Base-by-base conservation (phyloP, 345 rosid species). In the Populus ilicifolia region DNA sequence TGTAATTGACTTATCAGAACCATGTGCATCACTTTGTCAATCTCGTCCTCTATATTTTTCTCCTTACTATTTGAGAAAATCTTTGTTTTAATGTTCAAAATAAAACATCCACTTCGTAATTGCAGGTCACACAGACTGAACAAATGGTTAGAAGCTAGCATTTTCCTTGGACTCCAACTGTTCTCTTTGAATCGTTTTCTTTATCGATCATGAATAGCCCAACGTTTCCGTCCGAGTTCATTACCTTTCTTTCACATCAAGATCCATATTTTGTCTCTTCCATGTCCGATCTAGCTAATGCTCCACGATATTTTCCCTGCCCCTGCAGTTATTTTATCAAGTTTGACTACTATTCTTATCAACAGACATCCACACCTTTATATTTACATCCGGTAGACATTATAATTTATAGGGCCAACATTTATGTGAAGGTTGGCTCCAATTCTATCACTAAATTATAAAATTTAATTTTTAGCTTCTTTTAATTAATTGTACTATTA, bases 151-250 rank as follows among this genome's bases (percentile, higher is more conserved):
- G 43, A 59, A 72, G 52, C 50, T 33, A 33, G 12, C 13, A 62
- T 74, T 41, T 74, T 54, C 76, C 70, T 71, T 59, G 48, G 52
- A 56, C 73, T 14, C 10, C 20, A 61, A 68, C 18, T 75, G 79
- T 73, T 74, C 80, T 65, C 69, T 69, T 63, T 65, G 30, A 48
- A n/a, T 16, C 35, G 20, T 76, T 68, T 75, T 52, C 33, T 39
- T 67, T 30, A 20, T 52, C 61, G 23, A 14, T 30, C 38, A 62
- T 79, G 85, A 76, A 79, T 23, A 83, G 11, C 73, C 54, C 13
- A 62, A 6, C 76, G 41, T 30, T 71, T 6, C 54, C 30, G 80
- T 76, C 83, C 56, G 7, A 0, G 80, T 83, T 66, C 85, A 80
- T 70, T 36, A 59, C 63, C 62, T 61, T 21, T 39, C 69, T 73